Conservation (phyloP, 352 stramenopile species). For the Phytophthora lateralis region DNA sequence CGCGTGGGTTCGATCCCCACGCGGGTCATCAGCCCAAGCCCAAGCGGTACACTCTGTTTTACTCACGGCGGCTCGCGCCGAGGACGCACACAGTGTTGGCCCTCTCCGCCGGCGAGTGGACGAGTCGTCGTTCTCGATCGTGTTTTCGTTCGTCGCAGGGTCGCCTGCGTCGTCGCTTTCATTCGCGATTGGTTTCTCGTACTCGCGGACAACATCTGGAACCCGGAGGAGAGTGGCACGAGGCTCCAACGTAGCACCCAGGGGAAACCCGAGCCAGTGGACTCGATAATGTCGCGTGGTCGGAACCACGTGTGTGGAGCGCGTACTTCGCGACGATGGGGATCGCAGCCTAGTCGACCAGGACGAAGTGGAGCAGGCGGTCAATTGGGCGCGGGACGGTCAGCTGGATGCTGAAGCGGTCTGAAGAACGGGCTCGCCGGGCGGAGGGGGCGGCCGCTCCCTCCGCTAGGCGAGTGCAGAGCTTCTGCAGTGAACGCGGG, state of each 20-base stretch:
- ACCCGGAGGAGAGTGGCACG: conserved; percentile 6
- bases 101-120: no score
- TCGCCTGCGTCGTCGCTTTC: no score
- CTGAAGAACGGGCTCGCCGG: not conserved
- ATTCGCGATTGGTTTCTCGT: not conserved
- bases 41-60: no score
- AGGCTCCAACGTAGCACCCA: conserved; percentile 6
- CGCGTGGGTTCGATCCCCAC: no score
- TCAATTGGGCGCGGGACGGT: not conserved
- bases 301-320: not conserved
- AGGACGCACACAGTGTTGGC: no score
- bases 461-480: not conserved
- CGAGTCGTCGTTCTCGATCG: no score
- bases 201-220: conserved; percentile 1
- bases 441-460: not conserved
- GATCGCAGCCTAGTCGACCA: not conserved
- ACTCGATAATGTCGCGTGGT: not conserved
- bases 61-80: no score
- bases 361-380: not conserved
- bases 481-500: not conserved
- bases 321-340: not conserved
- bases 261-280: conserved; percentile 7
- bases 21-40: no score
- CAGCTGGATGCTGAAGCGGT: not conserved
- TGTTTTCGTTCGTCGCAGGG: no score